These are phyloP conservation scores for Lachancea kluyveri DNA, from an alignment of 805 yeast genomes.

Conservation along the genomic window DNA sequence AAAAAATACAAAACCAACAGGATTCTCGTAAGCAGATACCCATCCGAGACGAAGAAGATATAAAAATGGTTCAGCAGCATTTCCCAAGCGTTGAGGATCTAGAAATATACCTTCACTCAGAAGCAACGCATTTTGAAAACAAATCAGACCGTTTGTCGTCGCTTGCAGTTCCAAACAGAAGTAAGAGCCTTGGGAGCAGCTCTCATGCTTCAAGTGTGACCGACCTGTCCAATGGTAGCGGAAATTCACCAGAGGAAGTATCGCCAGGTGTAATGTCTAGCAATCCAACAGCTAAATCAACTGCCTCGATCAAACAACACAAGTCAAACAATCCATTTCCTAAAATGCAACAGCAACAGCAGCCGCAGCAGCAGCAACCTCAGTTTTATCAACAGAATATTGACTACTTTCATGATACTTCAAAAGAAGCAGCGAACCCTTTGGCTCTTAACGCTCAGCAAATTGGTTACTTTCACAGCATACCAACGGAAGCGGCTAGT, in stretches of 20 bases:
- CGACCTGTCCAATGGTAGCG: background rate
- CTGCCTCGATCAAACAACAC: slow-evolving; percentile 21
- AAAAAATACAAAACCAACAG: slow-evolving; percentile 1
- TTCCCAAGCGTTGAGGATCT: slow-evolving; percentile 7
- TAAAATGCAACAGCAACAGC: slow-evolving; percentile 10
- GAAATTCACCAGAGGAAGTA: slow-evolving; percentile 4
- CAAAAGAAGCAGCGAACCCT: too few relatives aligned
- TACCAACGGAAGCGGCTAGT: too few relatives aligned
- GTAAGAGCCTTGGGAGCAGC: slow-evolving; percentile 2
- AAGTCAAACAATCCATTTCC: slow-evolving; percentile 32
- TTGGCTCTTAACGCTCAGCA: too few relatives aligned
- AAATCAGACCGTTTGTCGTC: too few relatives aligned
- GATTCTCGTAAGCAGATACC: too few relatives aligned
- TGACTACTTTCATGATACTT: too few relatives aligned
- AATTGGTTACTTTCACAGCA: too few relatives aligned
- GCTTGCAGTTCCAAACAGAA: background rate
- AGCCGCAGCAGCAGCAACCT: slow-evolving; percentile 1
- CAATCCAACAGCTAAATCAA: slow-evolving; percentile 5
- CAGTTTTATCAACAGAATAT: slow-evolving; percentile 1
- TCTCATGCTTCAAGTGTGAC: slow-evolving; percentile 5
- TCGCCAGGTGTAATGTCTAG: slow-evolving; percentile 6
- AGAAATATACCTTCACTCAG: slow-evolving; percentile 1
- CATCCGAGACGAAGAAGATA: slow-evolving; percentile 6
- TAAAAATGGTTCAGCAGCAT: slow-evolving; percentile 5
- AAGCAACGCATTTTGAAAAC: slow-evolving; percentile 1